Evolutionary conservation across 1,284 basidiomycete genomes (phyloP), one percentile per base, ranked within the genome.

Genomic region (Paramarasmius palmivorus): DNA sequence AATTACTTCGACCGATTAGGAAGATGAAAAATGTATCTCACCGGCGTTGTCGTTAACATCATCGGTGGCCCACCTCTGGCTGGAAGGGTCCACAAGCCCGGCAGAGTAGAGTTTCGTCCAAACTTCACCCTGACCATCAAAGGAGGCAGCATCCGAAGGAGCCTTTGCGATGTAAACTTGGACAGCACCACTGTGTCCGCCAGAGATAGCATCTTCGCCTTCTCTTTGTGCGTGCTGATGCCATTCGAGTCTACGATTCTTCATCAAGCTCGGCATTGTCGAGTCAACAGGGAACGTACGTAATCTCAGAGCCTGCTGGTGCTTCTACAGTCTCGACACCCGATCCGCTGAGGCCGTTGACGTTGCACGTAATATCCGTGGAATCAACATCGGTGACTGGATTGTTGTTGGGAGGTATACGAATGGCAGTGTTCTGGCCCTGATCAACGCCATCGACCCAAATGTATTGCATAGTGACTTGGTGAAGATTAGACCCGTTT

Each of bases 61-160:
- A 59, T 79, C 77, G 4, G 75, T 75, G 7, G 77, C 76, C 77
- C 77, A 78, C 49, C 71, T 59, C 55, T 69, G 66, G 8, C 66
- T 57, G 39, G 57, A 63, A 2, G 74, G 54, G 51, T 73, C 66
- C 32, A 78, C 52, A 29, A 79, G 69, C n/a, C 77, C 76, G 37
- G 76, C 75, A 3, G 73, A 69, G 60, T 79, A 80, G 32, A 81
- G 76, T 70, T 79, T 80, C 39, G 77, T 78, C 76, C 78, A 81
- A 26, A 79, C 76, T n/a, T 73, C 57, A 32, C 75, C 78, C 55
- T 74, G 75, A 14, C 75, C 77, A 54, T 78, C 61, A 62, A 77
- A 80, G 1, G 70, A 58, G 0, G 71, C 73, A 3, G 72, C 77
- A 5, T 73, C 70, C 1, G 73, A 72, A 1, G 77, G 74, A 6